Evolutionary conservation across 345 rosid species (phyloP), one percentile per base, ranked within the genome.

Genomic region (Ceriops zippeliana): DNA sequence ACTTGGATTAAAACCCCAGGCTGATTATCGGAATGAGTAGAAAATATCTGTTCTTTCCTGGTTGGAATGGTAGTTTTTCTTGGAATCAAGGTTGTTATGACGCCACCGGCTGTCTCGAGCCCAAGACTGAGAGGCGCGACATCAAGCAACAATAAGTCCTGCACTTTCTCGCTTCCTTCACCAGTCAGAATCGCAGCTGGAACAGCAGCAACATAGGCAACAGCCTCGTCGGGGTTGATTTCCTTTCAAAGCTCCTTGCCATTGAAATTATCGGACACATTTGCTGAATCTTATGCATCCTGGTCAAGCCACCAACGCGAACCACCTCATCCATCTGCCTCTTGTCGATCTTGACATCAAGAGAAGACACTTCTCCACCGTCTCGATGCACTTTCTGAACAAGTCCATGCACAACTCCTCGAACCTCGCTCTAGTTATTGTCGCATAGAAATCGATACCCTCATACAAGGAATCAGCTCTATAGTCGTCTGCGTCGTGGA

Each of bases 171-270:
- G 6, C 65, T 66, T 0, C 68, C 82, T 24, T 70, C 63, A 13
- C 78, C 75, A n/a, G 68, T 65, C 51, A 78, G 38, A 16, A 73
- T 65, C 7, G 75, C 75, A 61, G 81, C 81, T 7, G 62, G 67
- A 17, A 74, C 70, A 11, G 80, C 80, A 27, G 80, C 76, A 3
- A 76, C 80, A 52, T 68, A 68, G 52, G 73, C 76, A 22, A 77
- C 76, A 20, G 76, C 76, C 62, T 72, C 76, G n/a, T 72, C 76
- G 9, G 81, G 81, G 60, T 78, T 70, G 15, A 78, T 78, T 52
- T 78, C 74, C 73, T 62, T 74, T 62, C 78, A 74, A 30, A 74
- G 73, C 75, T 74, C 73, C 66, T 70, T 73, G 2, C 78, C 76
- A 9, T 74, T 67, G 64, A 70, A 74, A 19, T 52, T 52, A 21